Conservation (phyloP, 164 flowering plant genomes). For the Stephania yunnanensis region DNA sequence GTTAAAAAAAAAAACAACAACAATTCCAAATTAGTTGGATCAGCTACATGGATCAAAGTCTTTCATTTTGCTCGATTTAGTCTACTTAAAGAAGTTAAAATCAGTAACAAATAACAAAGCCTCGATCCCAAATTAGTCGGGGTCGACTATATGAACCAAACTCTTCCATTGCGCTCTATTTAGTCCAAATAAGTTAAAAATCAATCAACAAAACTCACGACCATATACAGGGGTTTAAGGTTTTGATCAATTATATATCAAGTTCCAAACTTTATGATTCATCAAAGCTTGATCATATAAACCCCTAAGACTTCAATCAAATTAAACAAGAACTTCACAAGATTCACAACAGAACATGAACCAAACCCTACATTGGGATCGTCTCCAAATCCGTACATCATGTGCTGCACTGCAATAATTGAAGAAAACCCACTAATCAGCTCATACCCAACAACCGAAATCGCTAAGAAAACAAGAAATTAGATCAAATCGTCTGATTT, state of each 20-base stretch:
- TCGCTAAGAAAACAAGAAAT: background rate
- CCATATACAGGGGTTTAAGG: background rate
- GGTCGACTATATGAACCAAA: too few relatives aligned
- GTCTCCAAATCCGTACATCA: slow-evolving; percentile 96
- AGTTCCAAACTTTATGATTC: background rate
- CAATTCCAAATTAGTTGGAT: too few relatives aligned
- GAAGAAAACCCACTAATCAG: background rate
- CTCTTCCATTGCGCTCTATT: too few relatives aligned
- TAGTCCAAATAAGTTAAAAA: background rate
- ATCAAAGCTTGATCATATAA: background rate
- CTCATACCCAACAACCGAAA: background rate
- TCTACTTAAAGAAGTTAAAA: too few relatives aligned
- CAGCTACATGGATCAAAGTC: too few relatives aligned
- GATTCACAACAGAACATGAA: background rate
- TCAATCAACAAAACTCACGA: background rate
- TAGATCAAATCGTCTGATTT: background rate
- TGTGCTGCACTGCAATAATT: slow-evolving; percentile 73
- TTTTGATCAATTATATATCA: background rate
- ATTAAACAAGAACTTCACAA: background rate
- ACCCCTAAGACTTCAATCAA: background rate
- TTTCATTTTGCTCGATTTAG: too few relatives aligned
- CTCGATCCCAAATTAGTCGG: too few relatives aligned
- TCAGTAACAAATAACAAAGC: too few relatives aligned
- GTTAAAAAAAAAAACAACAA: too few relatives aligned
- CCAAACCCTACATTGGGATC: slow-evolving; percentile 69